Conservation (phyloP, 2,329 filamentous ascomycete genomes). For the Colletotrichum spaethianum region DNA sequence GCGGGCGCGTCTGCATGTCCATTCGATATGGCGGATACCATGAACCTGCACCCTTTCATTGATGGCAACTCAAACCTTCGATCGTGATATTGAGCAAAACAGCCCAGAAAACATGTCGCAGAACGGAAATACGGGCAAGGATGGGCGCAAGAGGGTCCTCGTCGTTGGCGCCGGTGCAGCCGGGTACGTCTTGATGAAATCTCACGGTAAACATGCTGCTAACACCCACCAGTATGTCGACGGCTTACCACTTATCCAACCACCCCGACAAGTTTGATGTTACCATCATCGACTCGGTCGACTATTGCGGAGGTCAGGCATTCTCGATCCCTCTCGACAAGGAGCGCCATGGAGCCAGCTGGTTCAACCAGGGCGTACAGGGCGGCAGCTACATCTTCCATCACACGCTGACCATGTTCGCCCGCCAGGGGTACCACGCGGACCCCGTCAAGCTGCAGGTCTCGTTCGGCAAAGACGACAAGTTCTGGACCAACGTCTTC, state of each 20-base stretch:
- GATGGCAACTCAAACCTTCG: conserved; percentile 14
- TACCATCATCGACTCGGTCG: conserved; percentile 68
- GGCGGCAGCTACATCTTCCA: conserved; percentile 72
- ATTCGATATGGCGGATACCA: too few species aligned
- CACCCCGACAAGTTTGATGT: conserved; percentile 73
- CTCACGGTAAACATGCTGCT: neutral
- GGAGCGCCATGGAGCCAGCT: conserved; percentile 70
- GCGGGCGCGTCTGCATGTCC: neutral
- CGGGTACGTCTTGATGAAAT: conserved; percentile 46
- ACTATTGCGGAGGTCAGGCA: conserved; percentile 74
- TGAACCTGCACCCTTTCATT: too few species aligned
- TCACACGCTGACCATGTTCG: conserved; percentile 74
- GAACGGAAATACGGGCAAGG: conserved; percentile 31
- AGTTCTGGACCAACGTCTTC: conserved; percentile 75
- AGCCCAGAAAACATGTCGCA: conserved; percentile 29
- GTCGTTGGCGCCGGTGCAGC: conserved; percentile 59
- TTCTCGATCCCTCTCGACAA: conserved; percentile 74
- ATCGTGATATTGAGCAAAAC: conserved; percentile 37
- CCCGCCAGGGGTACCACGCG: conserved; percentile 63
- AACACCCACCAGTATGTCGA: conserved; percentile 60
- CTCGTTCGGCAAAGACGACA: conserved; percentile 70
- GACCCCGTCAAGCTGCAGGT: conserved; percentile 71
- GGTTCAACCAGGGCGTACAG: conserved; percentile 75
- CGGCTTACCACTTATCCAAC: conserved; percentile 71
- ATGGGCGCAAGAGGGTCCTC: conserved; percentile 52